phyloP scores from a whole-genome alignment of 2,329 filamentous ascomycete species.

The Davidsoniella virescens region DNA sequence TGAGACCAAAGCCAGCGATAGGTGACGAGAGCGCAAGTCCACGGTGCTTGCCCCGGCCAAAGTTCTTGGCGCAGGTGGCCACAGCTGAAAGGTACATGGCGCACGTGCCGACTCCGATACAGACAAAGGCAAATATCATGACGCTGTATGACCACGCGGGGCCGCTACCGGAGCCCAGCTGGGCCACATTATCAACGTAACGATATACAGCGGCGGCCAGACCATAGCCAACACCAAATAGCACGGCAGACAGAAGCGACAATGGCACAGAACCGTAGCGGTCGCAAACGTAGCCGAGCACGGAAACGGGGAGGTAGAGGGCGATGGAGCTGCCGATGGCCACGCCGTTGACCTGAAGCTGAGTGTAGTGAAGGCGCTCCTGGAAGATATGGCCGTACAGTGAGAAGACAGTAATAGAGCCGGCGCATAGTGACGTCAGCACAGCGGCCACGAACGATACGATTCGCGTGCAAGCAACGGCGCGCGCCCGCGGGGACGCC shows the following conservation, averaged over 20 bases:
- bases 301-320: slow-evolving; percentile 80
- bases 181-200: slow-evolving; percentile 22
- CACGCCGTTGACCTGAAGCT: slow-evolving; percentile 82
- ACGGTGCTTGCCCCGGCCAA: slow-evolving; percentile 72
- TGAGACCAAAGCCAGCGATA: slow-evolving; percentile 83
- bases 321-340: slow-evolving; percentile 75
- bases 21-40: slow-evolving; percentile 79
- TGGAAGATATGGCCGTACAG: slow-evolving; percentile 88
- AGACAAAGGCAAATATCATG: slow-evolving; percentile 75
- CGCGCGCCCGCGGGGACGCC: neutral
- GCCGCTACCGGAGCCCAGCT: slow-evolving; percentile 16
- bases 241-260: slow-evolving; percentile 50
- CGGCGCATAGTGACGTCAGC: slow-evolving; percentile 55
- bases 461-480: slow-evolving; percentile 5
- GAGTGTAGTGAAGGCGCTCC: slow-evolving; percentile 68
- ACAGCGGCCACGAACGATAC: slow-evolving; percentile 37
- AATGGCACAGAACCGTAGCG: slow-evolving; percentile 66
- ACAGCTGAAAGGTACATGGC: slow-evolving; percentile 81
- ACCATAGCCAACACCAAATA: slow-evolving; percentile 71
- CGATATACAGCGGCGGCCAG: slow-evolving; percentile 66
- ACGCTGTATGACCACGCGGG: slow-evolving; percentile 53
- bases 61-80: slow-evolving; percentile 97
- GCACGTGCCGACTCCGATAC: slow-evolving; percentile 68
- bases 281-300: slow-evolving; percentile 86
- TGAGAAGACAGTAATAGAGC: slow-evolving; percentile 84